Base-by-base conservation (phyloP, 164 flowering plant species). In the Echeveria elegans region DNA sequence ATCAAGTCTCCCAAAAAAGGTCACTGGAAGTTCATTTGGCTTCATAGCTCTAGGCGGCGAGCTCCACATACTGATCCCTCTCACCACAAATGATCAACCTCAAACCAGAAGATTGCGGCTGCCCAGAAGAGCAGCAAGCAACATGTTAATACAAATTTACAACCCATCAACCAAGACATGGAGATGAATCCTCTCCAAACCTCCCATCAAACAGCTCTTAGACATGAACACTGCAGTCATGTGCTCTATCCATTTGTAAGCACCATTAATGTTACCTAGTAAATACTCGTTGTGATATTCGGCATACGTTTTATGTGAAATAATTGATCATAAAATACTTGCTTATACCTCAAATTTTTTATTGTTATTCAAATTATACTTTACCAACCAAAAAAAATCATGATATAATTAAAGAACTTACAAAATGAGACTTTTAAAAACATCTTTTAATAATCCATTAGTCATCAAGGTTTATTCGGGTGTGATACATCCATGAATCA, bases 161-260 rank as follows among this genome's bases (percentile, higher is more conserved):
- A 23, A 82, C 73, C 98, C 95, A 11, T 72, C 65, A 69, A 84
- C 61, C 70, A 85, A 75, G 75, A 78, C 77, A 26, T 92, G 98
- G 98, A 81, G 88, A 76, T 78, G 77, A 21, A 65, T 87, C 9
- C 37, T 74, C 43, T 75, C 88, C 16, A 87, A 74, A 72, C 76
- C 90, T 38, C 96, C 92, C 14, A 80, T 82, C 68, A 65, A 50
- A 36, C 23, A 61, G 43, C 72, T 76, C 1, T 28, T 89, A 10
- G 88, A 89, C 77, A 84, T 88, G 70, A 78, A 73, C 66, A 81
- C 82, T 53, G 82, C 90, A 19, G 90, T 85, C 52, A 73, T 82
- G 83, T 86, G 96, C 81, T 73, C 86, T 37, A 68, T 89, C 36
- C 79, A 74, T 31, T 32, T 82, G 62, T 79, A 80, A 68, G 40